A percentile compares a stretch with the other conserved stretches of the same genome.
These are phyloP conservation scores for Epichloe typhina DNA, from an alignment of 2,329 filamentous ascomycete species.

Conservation along the genomic window DNA sequence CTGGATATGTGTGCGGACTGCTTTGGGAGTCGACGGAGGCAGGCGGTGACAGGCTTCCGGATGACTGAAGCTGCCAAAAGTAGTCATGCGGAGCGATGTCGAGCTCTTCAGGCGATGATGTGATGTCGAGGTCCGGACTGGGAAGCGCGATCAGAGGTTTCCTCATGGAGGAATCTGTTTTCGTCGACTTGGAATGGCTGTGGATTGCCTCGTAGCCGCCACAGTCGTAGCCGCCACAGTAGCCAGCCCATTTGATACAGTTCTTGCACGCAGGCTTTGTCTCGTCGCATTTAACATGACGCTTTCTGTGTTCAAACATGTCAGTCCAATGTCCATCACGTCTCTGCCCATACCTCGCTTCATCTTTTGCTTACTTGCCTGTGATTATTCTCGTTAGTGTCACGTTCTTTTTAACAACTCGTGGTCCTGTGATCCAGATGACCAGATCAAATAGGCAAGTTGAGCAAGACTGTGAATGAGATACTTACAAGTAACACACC, in stretches of 20 bases:
- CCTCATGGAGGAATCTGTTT: not conserved
- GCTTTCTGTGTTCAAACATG: constrained; percentile 12
- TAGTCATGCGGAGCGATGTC: not conserved
- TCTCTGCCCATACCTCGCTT: not conserved
- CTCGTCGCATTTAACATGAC: constrained; percentile 25
- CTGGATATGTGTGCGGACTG: not conserved
- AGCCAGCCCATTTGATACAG: constrained; percentile 23
- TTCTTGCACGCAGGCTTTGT: constrained; percentile 20
- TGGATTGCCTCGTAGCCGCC: constrained; percentile 7
- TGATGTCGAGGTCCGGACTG: constrained; percentile 1
- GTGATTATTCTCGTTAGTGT: not conserved
- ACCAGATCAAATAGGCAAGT: not conserved
- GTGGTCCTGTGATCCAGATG: not conserved
- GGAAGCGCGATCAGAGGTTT: constrained; percentile 4
- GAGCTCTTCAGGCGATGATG: constrained; percentile 5
- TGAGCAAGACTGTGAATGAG: not conserved
- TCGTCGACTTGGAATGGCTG: not conserved
- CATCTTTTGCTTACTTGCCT: constrained; percentile 5
- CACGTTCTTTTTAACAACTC: not conserved
- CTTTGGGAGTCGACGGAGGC: constrained; percentile 3
- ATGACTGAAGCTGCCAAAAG: constrained; percentile 1
- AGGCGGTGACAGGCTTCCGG: constrained; percentile 3
- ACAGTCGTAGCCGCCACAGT: constrained; percentile 16
- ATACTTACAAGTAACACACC: constrained; percentile 20
- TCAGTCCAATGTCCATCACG: not conserved